Evolutionary conservation across 2,329 filamentous ascomycete species (phyloP), one percentile per base, ranked within the genome.

Genomic region (Pestalotiopsis fici): DNA sequence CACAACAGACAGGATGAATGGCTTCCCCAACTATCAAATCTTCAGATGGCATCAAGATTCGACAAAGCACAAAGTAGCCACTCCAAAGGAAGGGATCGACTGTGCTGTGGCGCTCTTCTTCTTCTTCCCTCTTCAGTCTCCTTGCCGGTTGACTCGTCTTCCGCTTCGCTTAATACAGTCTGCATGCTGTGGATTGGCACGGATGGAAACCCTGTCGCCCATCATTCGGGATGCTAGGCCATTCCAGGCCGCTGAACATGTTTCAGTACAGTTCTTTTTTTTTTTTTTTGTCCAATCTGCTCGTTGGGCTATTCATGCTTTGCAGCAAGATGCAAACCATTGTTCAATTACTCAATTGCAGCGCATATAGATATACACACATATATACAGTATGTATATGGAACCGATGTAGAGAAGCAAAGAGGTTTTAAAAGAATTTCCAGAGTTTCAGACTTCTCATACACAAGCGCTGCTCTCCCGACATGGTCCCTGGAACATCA

Each of bases 41-140:
- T 60, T 60, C 57, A 60, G 57, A 60, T 60, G 57, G 57, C 57
- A 60, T 23, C 57, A 37, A 60, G 57, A 31, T 60, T 60, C 57
- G 28, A 60, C 25, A 60, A 50, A 9, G 7, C 27, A 31, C 57
- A 18, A 21, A 31, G 31, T 13, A 27, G n/a, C 25, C 31, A 6
- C 37, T 23, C 37, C 25, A 15, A 37, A 9, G 23, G 37, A 62
- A 35, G 21, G 9, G 35, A 62, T 62, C 59, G 59, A 28, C 37
- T 62, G 59, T 31, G 59, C n/a, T 47, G 18, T 35, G n/a, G 13
- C 23, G 28, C 27, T 37, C 31, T 35, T 37, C 28, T 37, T 28
- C 28, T 60, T 35, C n/a, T 25, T 37, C 57, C 13, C 43, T n/a
- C n/a, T 50, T 21, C n/a, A n/a, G 18, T n/a, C 43, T 50, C 18